These are phyloP conservation scores for Fusarium sp. DNA, from an alignment of 2,329 filamentous ascomycete species.

Conservation along the genomic window DNA sequence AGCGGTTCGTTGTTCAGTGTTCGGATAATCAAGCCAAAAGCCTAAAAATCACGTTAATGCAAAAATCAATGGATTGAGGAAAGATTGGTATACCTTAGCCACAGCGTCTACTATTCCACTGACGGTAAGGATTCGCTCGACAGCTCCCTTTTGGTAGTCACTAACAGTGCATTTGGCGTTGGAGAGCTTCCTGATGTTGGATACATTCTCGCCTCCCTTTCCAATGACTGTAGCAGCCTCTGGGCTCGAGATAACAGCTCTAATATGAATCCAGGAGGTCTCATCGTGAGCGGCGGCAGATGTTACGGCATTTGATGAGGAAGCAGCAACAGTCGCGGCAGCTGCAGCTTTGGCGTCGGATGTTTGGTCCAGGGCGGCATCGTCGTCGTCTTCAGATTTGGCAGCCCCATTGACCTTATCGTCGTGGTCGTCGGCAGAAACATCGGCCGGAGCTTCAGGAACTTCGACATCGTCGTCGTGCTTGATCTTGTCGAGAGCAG, in stretches of 20 bases:
- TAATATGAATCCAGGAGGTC: conserved; percentile 95
- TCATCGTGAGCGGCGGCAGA: conserved; percentile 80
- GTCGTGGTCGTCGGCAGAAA: conserved; percentile 59
- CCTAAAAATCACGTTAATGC: conserved; percentile 63
- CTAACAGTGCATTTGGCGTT: conserved; percentile 99
- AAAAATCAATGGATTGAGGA: background rate
- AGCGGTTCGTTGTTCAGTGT: conserved; percentile 98
- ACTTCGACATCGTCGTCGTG: conserved; percentile 68
- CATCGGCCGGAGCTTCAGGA: conserved; percentile 48
- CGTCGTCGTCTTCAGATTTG: conserved; percentile 54
- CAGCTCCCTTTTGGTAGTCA: conserved; percentile 96
- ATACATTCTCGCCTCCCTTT: conserved; percentile 98
- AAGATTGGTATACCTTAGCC: conserved; percentile 78
- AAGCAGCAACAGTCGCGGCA: conserved; percentile 52
- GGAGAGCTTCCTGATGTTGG: conserved; percentile 93
- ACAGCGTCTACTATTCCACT: conserved; percentile 96
- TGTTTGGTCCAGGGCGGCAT: conserved; percentile 46
- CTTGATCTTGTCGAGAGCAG: conserved; percentile 92
- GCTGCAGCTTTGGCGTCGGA: conserved; percentile 57
- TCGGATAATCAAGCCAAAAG: conserved; percentile 97
- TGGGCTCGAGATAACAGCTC: conserved; percentile 95
- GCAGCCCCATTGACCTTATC: conserved; percentile 61
- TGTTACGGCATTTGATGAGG: conserved; percentile 53
- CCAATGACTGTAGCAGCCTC: conserved; percentile 98
- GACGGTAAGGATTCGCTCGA: conserved; percentile 97